Base-by-base conservation (phyloP, 257 asterid species). In the Phtheirospermum japonicum region DNA sequence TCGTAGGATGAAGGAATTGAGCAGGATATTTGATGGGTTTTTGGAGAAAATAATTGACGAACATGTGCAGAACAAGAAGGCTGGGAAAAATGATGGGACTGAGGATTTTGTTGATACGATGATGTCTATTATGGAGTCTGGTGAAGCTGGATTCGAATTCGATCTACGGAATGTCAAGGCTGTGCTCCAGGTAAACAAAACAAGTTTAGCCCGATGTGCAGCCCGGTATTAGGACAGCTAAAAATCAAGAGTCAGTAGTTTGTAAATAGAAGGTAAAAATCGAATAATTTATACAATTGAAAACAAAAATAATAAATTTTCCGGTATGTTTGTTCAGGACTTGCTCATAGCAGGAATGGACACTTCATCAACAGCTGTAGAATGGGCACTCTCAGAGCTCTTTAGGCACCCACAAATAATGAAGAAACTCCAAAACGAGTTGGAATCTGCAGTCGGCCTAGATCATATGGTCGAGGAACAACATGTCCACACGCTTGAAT, bases 341-440 rank as follows among this genome's bases (percentile, higher is more conserved):
- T 13, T 80, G 75, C 13, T 80, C 0, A 2, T 77, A 9, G 79
- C 71, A 13, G 82, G 76, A 62, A 74, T 60, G 61, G 82, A 80
- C 46, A 80, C 85, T 1, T 14, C 78, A 6, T 6, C 79, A 6
- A 16, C 80, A 4, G 23, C 65, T 4, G 42, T 75, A 4, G 83
- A 72, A 28, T 80, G 86, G 86, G 48, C 70, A 2, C 7, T 80
- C 3, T 68, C 83, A 0, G 85, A 80, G 63, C 74, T 80, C 19
- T 45, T 74, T 0, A 61, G 53, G 51, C 68, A 77, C 18, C 82
- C 85, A 1, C 12, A n/a, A 9, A 56, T 59, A 14, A 76, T 74
- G 79, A 66, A 63, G 31, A 77, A 69, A 9, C 74, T 80, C 2
- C 73, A 74, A 3, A n/a, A 65, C 0, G 83, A 80, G 65, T 2